Base-by-base conservation (phyloP, 176 grass and related monocot species). In the Oropetium thomaeum region DNA sequence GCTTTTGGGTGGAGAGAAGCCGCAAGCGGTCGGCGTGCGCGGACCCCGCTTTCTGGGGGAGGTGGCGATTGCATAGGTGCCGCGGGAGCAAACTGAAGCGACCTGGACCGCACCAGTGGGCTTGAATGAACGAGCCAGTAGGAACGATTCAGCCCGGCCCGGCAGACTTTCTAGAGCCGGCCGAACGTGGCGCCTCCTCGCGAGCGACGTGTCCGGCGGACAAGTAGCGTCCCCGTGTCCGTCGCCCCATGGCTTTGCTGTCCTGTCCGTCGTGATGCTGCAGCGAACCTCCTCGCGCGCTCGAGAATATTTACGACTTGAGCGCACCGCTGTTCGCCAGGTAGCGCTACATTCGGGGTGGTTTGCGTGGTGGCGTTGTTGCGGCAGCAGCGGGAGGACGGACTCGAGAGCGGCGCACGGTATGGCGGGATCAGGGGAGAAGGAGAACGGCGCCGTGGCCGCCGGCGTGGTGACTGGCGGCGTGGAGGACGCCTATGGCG, bases 401-500 rank as follows among this genome's bases (percentile, higher is more conserved):
- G 59, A 40, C 20, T 39, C 33, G 49, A 77, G 84, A 70, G 49
- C 25, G 58, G 73, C 33, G 85, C 67, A 57, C 84, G 23, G 65
- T 4, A 81, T 93, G 87, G 60, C 75, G 39, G 84, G 51, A 73
- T 22, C 84, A 64, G 77, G 60, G 15, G 66, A 62, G 58, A 19
- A 30, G 72, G 28, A 66, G 43, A 65, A 80, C 69, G 60, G 74
- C 34, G 22, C 42, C 64, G 70, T 62, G 61, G 53, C 38, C 39
- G 67, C 64, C n/a, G n/a, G n/a, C n/a, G n/a, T n/a, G 58, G 71
- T 70, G 28, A 82, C 65, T 5, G 79, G 85, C 32, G 85, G 84
- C 34, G 81, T 75, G 62, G 90, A 89, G 69, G 87, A 89, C 73
- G 48, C 75, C 53, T 81, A 86, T 76, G 80, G 77, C 33, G 90